Evolutionary conservation across 1,284 basidiomycete genomes (phyloP), one percentile per base, ranked within the genome.

Genomic region (Caloboletus firmus): DNA sequence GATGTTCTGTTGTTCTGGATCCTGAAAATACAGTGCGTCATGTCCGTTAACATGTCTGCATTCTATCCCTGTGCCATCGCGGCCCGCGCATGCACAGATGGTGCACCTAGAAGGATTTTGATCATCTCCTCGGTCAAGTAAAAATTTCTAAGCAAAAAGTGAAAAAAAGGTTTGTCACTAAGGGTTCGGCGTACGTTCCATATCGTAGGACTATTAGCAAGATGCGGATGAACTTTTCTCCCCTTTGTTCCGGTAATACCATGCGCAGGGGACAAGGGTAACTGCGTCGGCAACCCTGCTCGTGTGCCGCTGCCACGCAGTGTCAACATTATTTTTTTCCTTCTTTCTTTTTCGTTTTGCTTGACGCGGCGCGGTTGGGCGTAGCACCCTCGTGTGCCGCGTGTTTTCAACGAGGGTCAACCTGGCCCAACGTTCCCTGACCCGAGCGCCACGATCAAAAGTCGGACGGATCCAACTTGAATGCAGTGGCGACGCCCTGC

Each of bases 351-450:
- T 22, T 28, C 11, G 4, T 43, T 43, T 18, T 13, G 39, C 15
- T 24, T 12, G 44, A 43, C 18, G 43, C 9, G 40, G 58, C 41
- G 51, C 59, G 52, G 49, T 40, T 13, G 28, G 26, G 50, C 62
- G 57, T 54, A 63, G 59, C 41, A 49, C 48, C 15, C 20, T 28
- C 40, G 43, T 18, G 1, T 3, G 30, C 61, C 49, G 58, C 62
- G 61, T 63, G 62, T 63, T 59, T 63, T 62, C 62, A 66, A 62
- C 41, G 62, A 63, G 62, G 62, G 57, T 1, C 36, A 42, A 34
- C 35, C n/a, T 47, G 49, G 35, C n/a, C n/a, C 41, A 26, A 47
- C 40, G 49, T 49, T 32, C 2, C 30, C 34, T 34, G 26, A n/a
- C 28, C 45, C 37, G 42, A 48, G 49, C 49, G 42, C 36, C 30